Evolutionary conservation across 768 basidiomycete species (phyloP), one percentile per base, ranked within the genome.

Genomic region (Suillus cothurnatus): DNA sequence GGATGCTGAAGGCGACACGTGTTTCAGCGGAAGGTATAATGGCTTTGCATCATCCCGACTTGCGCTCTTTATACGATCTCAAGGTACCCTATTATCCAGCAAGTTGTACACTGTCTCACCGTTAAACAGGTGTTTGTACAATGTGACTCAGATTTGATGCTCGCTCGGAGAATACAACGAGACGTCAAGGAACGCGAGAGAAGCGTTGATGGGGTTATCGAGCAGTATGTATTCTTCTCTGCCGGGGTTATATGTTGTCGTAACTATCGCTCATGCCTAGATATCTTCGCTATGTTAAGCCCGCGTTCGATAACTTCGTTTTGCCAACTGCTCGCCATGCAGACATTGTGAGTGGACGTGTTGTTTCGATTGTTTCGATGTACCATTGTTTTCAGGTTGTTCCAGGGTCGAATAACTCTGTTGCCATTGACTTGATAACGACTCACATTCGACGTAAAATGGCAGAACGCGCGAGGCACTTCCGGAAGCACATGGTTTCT

Each of bases 101-200:
- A 56, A 34, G 55, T 52, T 50, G 6, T 32, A 1, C 36, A 43
- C 11, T 63, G 50, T 0, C 52, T 36, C 21, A 59, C 32, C 66
- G 26, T 36, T 19, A 8, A 50, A 9, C 62, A 93, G 91, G 82
- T 95, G 5, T 95, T 94, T 68, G 94, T 95, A 8, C 93, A 97
- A 81, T 93, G 91, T 65, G 95, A 99, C 74, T 91, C 95, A 9
- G 97, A 99, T 75, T 80, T 99, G 26, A 99, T 99, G 97, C 89
- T 99, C 57, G 94, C 97, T 1, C 87, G 97, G 64, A 87, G 97
- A 45, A 91, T 99, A 62, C 83, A 86, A 67, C 84, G 97, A 62
- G 97, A 99, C 71, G 86, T 93, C 21, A 85, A 88, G 70, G 95
- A 99, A 75, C 86, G 97, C 53, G 94, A 93, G 0, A 81, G 97